These are phyloP conservation scores for Gracilaria vermiculophylla DNA, from an alignment of 23 red algal genomes.

Conservation along the genomic window DNA sequence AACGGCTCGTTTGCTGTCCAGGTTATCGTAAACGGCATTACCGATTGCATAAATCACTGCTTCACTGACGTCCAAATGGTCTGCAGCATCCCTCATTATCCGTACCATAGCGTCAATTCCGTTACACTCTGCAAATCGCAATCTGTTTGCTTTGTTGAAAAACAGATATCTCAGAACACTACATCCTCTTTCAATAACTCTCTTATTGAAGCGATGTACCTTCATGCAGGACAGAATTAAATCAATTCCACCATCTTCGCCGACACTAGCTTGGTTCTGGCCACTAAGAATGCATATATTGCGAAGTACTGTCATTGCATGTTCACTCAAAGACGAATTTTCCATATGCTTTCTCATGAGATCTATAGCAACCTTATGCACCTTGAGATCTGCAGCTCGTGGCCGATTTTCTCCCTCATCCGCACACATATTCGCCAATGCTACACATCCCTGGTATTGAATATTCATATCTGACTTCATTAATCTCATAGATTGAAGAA, in stretches of 20 bases:
- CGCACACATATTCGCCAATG: conserved; percentile 49
- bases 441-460: conserved; percentile 55
- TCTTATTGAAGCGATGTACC: conserved; percentile 23
- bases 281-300: conserved; percentile 23
- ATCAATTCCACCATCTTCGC: conserved; percentile 30
- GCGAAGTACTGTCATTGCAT: conserved; percentile 43
- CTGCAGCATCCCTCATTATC: conserved; percentile 47
- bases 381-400: conserved; percentile 10
- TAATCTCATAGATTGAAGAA: conserved; percentile 28
- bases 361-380: conserved; percentile 1
- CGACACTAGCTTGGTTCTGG: conserved; percentile 33
- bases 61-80: conserved; percentile 33
- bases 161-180: conserved; percentile 35
- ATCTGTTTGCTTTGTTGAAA: conserved; percentile 38
- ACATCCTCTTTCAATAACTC: conserved; percentile 44
- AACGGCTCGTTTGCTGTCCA: conserved; percentile 50
- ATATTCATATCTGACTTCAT: conserved; percentile 35
- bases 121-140: conserved; percentile 16
- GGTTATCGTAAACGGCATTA: conserved; percentile 47
- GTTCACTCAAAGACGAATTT: conserved; percentile 29
- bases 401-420: conserved; percentile 49
- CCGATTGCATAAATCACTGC: conserved; percentile 38
- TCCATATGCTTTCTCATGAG: conserved; percentile 2
- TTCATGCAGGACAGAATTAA: conserved; percentile 30
- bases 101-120: conserved; percentile 35